Evolutionary conservation across 2,329 filamentous ascomycete species (phyloP).

Genomic region (Nannizziopsis arthrosporioides): DNA sequence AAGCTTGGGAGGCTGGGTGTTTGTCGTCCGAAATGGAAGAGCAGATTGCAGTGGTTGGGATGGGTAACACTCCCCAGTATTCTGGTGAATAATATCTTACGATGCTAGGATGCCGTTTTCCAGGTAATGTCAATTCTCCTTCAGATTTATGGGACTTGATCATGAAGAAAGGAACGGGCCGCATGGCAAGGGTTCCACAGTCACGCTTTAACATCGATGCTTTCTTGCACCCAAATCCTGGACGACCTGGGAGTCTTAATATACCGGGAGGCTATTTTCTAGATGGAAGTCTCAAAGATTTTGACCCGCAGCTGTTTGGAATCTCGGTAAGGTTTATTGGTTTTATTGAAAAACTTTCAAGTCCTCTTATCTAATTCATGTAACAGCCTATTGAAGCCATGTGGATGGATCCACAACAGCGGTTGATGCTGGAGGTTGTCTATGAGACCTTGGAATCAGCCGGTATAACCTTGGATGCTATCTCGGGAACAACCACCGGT

Average conservation of each 20-base stretch:
- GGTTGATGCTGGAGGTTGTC: conserved; percentile 21
- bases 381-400: conserved; percentile 14
- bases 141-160: conserved; percentile 18
- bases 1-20: conserved; percentile 13
- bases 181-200: conserved; percentile 9
- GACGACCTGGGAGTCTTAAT: conserved; percentile 15
- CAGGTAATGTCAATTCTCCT: conserved; percentile 14
- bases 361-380: background rate
- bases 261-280: background rate
- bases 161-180: conserved; percentile 9
- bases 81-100: background rate
- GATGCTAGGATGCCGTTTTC: conserved; percentile 13
- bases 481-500: conserved; percentile 24
- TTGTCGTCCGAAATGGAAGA: conserved; percentile 2
- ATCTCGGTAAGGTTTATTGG: background rate
- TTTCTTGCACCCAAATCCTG: conserved; percentile 6
- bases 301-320: background rate
- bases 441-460: conserved; percentile 24
- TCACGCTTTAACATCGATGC: conserved; percentile 16
- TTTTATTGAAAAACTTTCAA: background rate
- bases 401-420: conserved; percentile 26
- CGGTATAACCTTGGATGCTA: conserved; percentile 18
- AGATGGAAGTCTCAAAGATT: background rate
- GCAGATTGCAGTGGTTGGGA: background rate
- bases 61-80: background rate